Evolutionary conservation across 257 asterid genomes (phyloP), one percentile per base, ranked within the genome.

Genomic region (Solanum neorickii): DNA sequence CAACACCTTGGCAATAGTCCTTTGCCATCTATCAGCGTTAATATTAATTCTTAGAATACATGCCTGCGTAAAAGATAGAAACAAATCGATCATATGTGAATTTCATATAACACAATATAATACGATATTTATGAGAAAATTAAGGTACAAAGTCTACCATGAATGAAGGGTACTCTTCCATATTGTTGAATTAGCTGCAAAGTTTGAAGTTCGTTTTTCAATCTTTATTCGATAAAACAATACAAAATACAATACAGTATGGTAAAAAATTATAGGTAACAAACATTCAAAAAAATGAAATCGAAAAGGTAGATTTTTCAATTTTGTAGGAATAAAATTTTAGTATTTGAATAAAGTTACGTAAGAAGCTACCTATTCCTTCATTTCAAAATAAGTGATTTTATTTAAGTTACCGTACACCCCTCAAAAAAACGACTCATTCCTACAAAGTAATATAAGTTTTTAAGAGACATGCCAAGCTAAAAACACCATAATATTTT

Each of bases 381-480:
- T 11, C 12, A 9, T 42, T 42, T 42, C 4, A 42, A 42, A 42
- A 9, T 42, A 42, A 42, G 12, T 42, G 46, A 2, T 42, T 41
- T 9, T 42, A 42, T 62, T 4, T 62, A 62, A 7, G 16, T n/a
- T 62, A 14, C 0, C 0, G 3, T 8, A 62, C 23, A 15, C 1
- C 1, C 5, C 18, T 13, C 2, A 12, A 42, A 42, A 0, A 47
- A 47, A 47, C 7, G 2, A 1, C 3, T 18, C n/a, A 52, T 0
- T 18, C n/a, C 62, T 18, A 52, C n/a, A 52, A 52, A 52, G 62
- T 52, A 16, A 18, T 52, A 52, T 18, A 0, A 0, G 0, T 52
- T 52, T 52, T 52, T 52, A 52, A 52, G n/a, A 0, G 49, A 0
- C 2, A 2, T 0, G 0, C n/a, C 62, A 52, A 52, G 62, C 14